Evolutionary conservation across 1,284 basidiomycete genomes (phyloP).

Genomic region (Stygiomarasmius scandens): DNA sequence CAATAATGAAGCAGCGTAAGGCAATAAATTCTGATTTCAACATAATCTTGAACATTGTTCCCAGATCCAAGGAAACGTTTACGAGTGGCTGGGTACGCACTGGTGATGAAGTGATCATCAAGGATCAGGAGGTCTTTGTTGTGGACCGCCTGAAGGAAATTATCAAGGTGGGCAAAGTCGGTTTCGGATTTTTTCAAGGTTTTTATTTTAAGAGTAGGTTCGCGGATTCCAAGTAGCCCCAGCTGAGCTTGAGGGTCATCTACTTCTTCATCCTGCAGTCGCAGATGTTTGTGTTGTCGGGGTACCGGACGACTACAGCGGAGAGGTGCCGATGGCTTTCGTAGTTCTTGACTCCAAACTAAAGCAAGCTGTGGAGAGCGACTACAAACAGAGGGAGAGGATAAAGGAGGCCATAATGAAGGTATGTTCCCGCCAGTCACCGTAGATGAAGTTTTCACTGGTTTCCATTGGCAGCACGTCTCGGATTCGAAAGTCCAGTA

Average conservation of each 20-base stretch:
- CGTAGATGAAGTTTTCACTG: background rate
- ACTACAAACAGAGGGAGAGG: conserved; percentile 36
- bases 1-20: conserved; percentile 58
- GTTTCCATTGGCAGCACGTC: conserved; percentile 52
- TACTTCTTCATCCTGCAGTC: conserved; percentile 58
- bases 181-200: background rate
- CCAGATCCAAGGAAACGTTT: conserved; percentile 61
- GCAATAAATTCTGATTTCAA: conserved; percentile 11
- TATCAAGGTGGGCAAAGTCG: conserved; percentile 44
- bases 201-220: conserved; percentile 23
- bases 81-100: conserved; percentile 64
- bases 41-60: conserved; percentile 2
- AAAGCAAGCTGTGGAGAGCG: conserved; percentile 36
- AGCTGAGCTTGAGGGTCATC: conserved; percentile 74
- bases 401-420: conserved; percentile 47
- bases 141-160: conserved; percentile 72
- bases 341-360: conserved; percentile 57
- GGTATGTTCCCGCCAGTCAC: conserved; percentile 24
- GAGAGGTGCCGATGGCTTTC: conserved; percentile 78
- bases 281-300: conserved; percentile 66
- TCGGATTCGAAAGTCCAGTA: conserved; percentile 70
- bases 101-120: conserved; percentile 64
- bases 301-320: conserved; percentile 75
- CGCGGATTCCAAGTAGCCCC: conserved; percentile 64
- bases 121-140: conserved; percentile 57